A percentile compares a stretch with the other conserved stretches of the same genome.
phyloP scores from a whole-genome alignment of 805 yeast species.

The Jamesozyma lodderae region DNA sequence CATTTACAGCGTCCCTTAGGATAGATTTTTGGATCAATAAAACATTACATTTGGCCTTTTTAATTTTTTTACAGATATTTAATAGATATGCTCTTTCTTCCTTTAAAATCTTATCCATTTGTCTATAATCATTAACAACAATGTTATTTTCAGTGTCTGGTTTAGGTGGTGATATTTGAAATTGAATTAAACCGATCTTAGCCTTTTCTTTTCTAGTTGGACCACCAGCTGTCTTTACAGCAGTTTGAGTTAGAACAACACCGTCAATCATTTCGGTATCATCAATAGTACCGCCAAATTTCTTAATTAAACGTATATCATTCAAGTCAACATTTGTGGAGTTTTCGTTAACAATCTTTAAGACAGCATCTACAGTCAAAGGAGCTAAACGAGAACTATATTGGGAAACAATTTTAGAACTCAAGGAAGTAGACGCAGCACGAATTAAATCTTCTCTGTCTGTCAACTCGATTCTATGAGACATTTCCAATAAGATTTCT shows the following conservation, averaged over 20 bases:
- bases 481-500: slow-evolving; percentile 76
- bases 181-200: slow-evolving; percentile 78
- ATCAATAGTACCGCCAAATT: slow-evolving; percentile 95
- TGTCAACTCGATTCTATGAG: slow-evolving; percentile 63
- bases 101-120: slow-evolving; percentile 96
- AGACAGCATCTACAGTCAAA: slow-evolving; percentile 86
- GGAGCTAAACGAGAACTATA: slow-evolving; percentile 81
- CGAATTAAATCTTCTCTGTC: slow-evolving; percentile 79
- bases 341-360: slow-evolving; percentile 57
- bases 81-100: slow-evolving; percentile 95
- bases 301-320: slow-evolving; percentile 83
- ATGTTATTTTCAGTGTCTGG: slow-evolving; percentile 97
- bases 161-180: slow-evolving; percentile 92
- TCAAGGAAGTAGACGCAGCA: slow-evolving; percentile 91
- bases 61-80: slow-evolving; percentile 91
- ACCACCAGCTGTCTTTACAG: slow-evolving; percentile 85
- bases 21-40: slow-evolving; percentile 86
- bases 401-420: slow-evolving; percentile 93
- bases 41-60: slow-evolving; percentile 94
- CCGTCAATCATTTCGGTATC: slow-evolving; percentile 92
- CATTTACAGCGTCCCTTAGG: slow-evolving; percentile 89
- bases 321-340: slow-evolving; percentile 70
- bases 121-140: slow-evolving; percentile 95
- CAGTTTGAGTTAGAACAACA: slow-evolving; percentile 86
- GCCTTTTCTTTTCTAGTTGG: slow-evolving; percentile 94